Evolutionary conservation across 2,329 filamentous ascomycete genomes (phyloP), one percentile per base, ranked within the genome.

Genomic region (Colletotrichum tofieldiae): DNA sequence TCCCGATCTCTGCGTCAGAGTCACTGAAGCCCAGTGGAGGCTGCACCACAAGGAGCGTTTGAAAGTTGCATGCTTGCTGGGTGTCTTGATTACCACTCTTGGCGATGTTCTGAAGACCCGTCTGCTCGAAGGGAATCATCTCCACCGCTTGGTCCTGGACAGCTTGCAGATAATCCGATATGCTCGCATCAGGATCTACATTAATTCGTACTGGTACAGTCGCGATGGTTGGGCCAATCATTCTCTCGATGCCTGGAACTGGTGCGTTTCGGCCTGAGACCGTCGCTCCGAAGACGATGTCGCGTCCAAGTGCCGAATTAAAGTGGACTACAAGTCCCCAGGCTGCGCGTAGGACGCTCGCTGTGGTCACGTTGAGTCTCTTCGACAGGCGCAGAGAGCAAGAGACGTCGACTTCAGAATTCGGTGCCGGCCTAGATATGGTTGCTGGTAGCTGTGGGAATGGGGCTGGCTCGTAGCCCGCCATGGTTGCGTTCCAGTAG

Each of bases 31-130:
- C 26, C 0, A 76, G 58, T 7, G 67, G 35, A 23, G 75, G 69
- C n/a, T 79, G 78, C 14, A 81, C 76, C 20, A 80, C 78, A 12
- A 81, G 65, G 23, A 80, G 43, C 11, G 75, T 79, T 35, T 73
- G 75, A 65, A 81, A 80, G 29, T 75, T 60, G 32, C 47, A 54
- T 35, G 37, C 23, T 35, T 47, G 18, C 14, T 49, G 37, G 39
- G 75, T 62, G 39, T 76, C 67, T 5, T 72, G 32, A 29, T 56
- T 71, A 11, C 74, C 37, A n/a, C 49, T 65, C 55, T 73, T 74
- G 32, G 68, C 23, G 16, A 77, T 75, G 9, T 63, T 73, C 43
- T 69, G 67, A 29, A 77, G 54, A 18, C 76, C 75, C 62, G 62
- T 74, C n/a, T 77, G 76, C 43, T 77, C 75, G 59, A 73, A 75